Conservation (phyloP, 371 early-diverging fungal species). For the Blakeslea trispora region DNA sequence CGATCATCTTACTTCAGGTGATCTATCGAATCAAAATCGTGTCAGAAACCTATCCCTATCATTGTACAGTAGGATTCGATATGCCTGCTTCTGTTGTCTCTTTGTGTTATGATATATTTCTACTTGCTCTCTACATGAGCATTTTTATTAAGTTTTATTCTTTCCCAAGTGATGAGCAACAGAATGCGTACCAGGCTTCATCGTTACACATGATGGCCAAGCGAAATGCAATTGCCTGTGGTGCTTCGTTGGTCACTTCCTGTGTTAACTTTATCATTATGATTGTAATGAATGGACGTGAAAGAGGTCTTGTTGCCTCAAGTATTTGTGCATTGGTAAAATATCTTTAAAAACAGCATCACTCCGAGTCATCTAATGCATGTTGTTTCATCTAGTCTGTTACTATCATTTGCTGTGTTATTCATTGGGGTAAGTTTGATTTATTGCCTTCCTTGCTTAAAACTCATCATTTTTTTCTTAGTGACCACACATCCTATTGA, state of each 20-base stretch:
- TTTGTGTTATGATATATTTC: constrained; percentile 51
- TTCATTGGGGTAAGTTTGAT: constrained; percentile 43
- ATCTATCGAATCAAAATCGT: constrained; percentile 33
- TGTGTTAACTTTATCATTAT: constrained; percentile 44
- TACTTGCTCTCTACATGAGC: constrained; percentile 36
- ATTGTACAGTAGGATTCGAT: constrained; percentile 49
- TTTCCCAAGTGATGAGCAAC: constrained; percentile 38
- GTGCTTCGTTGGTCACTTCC: constrained; percentile 34
- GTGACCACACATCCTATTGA: constrained; percentile 45
- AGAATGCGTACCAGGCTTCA: constrained; percentile 33
- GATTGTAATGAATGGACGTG: constrained; percentile 31
- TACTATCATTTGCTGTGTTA: constrained; percentile 31
- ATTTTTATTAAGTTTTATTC: constrained; percentile 50
- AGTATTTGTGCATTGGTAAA: constrained; percentile 35
- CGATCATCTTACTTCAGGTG: constrained; percentile 46
- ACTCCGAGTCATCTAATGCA: too few relatives aligned
- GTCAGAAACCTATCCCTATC: constrained; percentile 26
- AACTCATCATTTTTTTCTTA: constrained; percentile 4
- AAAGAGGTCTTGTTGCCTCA: constrained; percentile 45
- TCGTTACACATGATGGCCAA: constrained; percentile 52
- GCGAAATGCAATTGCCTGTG: constrained; percentile 45
- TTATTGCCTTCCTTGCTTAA: not conserved
- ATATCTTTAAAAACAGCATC: too few relatives aligned
- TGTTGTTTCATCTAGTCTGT: constrained; percentile 11
- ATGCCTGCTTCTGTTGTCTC: constrained; percentile 45